phyloP scores from a whole-genome alignment of 225 moss, liverwort and hornwort genomes.

The Ulota crispa region DNA sequence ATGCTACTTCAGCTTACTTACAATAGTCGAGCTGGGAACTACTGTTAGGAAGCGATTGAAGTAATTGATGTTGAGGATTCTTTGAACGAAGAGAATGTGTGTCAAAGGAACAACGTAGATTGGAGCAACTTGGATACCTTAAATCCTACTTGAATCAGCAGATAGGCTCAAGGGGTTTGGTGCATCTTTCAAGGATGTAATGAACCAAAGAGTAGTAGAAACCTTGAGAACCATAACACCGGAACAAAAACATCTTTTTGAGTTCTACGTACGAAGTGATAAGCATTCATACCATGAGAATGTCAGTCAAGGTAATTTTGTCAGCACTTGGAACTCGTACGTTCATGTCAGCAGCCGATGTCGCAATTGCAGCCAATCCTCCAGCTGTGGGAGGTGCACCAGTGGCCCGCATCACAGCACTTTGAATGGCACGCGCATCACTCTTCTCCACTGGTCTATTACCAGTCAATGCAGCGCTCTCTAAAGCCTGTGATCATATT shows the following conservation, averaged over 20 bases:
- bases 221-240: slow-evolving; percentile 9
- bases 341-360: slow-evolving; percentile 69
- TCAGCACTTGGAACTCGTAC: slow-evolving; percentile 25
- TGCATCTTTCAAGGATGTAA: not conserved
- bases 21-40: not conserved
- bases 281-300: slow-evolving; percentile 61
- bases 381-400: slow-evolving; percentile 49
- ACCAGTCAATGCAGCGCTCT: slow-evolving; percentile 68
- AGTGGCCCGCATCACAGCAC: slow-evolving; percentile 72
- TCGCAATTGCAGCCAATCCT: slow-evolving; percentile 68
- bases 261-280: not conserved
- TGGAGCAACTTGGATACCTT: not conserved
- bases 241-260: not conserved
- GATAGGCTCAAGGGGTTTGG: no score
- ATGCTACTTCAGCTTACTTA: not conserved
- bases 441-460: slow-evolving; percentile 45
- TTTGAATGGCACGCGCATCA: slow-evolving; percentile 79
- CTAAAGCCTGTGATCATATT: slow-evolving; percentile 32
- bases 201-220: not conserved
- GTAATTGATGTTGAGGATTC: not conserved
- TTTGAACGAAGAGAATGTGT: not conserved
- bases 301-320: slow-evolving; percentile 53
- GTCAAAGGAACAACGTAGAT: not conserved
- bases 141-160: not conserved
- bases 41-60: not conserved